These are phyloP conservation scores for Diplodia intermedia DNA, from an alignment of 2,329 filamentous ascomycete species.

Conservation along the genomic window DNA sequence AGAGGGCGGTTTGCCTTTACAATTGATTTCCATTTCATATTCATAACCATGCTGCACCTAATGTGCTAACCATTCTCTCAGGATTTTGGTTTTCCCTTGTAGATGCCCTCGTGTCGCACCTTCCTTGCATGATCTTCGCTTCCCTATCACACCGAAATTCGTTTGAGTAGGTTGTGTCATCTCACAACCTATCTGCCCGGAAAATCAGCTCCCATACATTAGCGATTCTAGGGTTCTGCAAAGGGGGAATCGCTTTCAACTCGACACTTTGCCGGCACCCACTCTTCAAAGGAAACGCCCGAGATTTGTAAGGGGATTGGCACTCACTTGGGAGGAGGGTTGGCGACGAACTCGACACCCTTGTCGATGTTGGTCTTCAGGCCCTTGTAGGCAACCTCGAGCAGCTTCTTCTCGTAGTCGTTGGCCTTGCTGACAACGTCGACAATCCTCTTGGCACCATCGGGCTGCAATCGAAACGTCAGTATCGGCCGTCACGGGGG, in stretches of 20 bases:
- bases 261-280: not conserved
- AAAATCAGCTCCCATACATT: constrained; percentile 33
- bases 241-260: not conserved
- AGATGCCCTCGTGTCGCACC: not conserved
- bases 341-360: constrained; percentile 88
- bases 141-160: constrained; percentile 18
- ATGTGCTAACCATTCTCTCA: constrained; percentile 17
- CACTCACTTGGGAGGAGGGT: constrained; percentile 66
- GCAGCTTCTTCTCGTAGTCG: constrained; percentile 86
- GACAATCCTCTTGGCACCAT: constrained; percentile 83
- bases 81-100: constrained; percentile 2
- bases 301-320: not conserved
- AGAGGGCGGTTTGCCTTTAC: constrained; percentile 1
- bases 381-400: constrained; percentile 76
- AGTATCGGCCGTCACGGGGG: constrained; percentile 33
- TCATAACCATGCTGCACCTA: constrained; percentile 11
- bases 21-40: constrained; percentile 25
- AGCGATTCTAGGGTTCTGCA: constrained; percentile 21
- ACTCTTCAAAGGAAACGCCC: not conserved
- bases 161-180: constrained; percentile 17
- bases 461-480: constrained; percentile 62
- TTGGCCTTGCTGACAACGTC: constrained; percentile 80
- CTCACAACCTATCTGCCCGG: constrained; percentile 32
- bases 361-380: constrained; percentile 94
- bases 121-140: constrained; percentile 2